phyloP scores from a whole-genome alignment of 768 basidiomycete genomes.

The Russula sp. region DNA sequence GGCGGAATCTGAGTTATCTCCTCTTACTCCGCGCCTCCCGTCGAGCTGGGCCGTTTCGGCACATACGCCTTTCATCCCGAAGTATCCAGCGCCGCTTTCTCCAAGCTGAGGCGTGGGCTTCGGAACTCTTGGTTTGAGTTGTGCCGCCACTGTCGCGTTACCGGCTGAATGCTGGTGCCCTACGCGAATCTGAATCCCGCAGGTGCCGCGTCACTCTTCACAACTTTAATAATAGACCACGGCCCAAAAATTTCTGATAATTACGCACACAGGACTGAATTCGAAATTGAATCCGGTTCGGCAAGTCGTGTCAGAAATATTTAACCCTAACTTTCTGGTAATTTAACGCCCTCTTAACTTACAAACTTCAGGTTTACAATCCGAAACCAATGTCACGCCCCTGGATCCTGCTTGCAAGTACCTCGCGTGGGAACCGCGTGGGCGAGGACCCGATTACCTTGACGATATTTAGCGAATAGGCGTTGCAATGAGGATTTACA shows the following conservation, averaged over 20 bases:
- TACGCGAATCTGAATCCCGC: not conserved
- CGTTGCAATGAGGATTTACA: not conserved
- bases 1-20: constrained; percentile 1
- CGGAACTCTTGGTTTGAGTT: not conserved
- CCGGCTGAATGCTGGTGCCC: not conserved
- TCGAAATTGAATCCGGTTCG: no score
- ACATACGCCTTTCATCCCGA: not conserved
- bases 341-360: no score
- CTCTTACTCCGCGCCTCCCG: constrained; percentile 9
- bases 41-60: not conserved
- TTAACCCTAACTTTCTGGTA: no score
- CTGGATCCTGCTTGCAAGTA: no score
- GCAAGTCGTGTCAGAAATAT: no score
- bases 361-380: no score
- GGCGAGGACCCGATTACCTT: not conserved
- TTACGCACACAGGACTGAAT: no score
- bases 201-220: not conserved
- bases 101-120: not conserved
- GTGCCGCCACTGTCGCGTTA: not conserved
- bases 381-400: no score
- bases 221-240: no score
- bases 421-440: constrained; percentile 9
- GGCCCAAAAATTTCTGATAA: no score
- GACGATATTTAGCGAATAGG: constrained; percentile 9
- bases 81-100: constrained; percentile 13